Evolutionary conservation across 2,329 filamentous ascomycete species (phyloP), one percentile per base, ranked within the genome.

Genomic region (Ophiocordyceps camponoti-leonardi): DNA sequence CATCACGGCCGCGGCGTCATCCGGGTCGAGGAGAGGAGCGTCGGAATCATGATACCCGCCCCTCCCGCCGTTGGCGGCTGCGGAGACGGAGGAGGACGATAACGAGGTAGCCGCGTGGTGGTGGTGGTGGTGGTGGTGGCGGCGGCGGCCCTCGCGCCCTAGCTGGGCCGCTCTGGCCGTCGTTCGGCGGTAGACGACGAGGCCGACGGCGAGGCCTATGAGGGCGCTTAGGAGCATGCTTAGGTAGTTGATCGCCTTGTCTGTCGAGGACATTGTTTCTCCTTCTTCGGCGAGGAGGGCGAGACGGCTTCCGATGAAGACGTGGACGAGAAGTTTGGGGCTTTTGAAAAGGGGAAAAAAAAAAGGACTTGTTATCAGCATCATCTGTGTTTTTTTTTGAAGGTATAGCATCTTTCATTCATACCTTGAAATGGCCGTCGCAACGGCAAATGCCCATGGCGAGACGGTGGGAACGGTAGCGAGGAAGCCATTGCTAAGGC

Each of bases 381-480:
- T n/a, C n/a, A n/a, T n/a, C n/a, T n/a, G n/a, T n/a, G n/a, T n/a
- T n/a, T n/a, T n/a, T n/a, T n/a, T n/a, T n/a, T n/a, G n/a, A n/a
- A n/a, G n/a, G n/a, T n/a, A n/a, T n/a, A n/a, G n/a, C n/a, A n/a
- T n/a, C n/a, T n/a, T n/a, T n/a, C n/a, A n/a, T n/a, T n/a, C n/a
- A n/a, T n/a, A 72, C 69, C 74, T 78, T 12, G 87, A 80, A 16
- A 90, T 67, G 3, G 85, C 81, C 0, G 90, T 96, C 6, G 92
- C 90, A 42, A 87, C 60, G 30, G 80, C 81, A 65, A 93, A 96
- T 42, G 75, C 75, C 49, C 73, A 61, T 39, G 84, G 83, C 22
- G 80, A 74, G 31, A 98, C 85, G 30, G 83, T 94, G 3, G 88
- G 88, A 49, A 98, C 88, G 1, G 92, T 96, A 28, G 86, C 86